Evolutionary conservation across 176 grass and related monocot genomes (phyloP), one percentile per base, ranked within the genome.

Genomic region (Musa schizocarpa): DNA sequence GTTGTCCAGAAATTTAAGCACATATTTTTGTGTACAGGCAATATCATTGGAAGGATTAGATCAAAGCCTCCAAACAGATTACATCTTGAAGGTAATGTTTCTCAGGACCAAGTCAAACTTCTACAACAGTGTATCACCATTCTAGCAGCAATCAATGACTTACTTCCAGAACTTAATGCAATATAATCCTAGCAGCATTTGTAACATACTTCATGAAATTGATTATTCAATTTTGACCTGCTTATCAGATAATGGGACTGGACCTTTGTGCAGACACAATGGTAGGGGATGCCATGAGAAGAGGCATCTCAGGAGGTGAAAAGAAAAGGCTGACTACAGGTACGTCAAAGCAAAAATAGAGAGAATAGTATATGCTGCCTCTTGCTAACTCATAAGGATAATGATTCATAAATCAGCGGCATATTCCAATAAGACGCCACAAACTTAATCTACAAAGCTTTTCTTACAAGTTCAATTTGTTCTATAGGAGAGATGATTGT

Each of bases 241-340:
- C 27, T 43, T 76, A 19, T 50, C 74, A 96, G 92, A 96, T 96
- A 80, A 89, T 92, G 86, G 92, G 88, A 76, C 74, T 96, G 71
- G 92, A 92, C 82, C 83, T 79, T 81, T 96, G 92, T 0, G 77
- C 92, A 52, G 77, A 96, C 77, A 85, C 77, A 81, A 77, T 69
- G 20, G 89, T 96, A 21, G 92, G 89, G 50, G 81, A 96, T 89
- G 79, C 84, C 24, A 89, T 96, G 92, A 92, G 84, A 85, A 89
- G 88, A 81, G 88, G 92, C 71, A 96, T 96, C 79, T 96, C 92
- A 77, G 86, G 89, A 0, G 89, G 86, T 81, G 86, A 96, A 71
- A 96, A 89, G 84, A 96, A 85, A 80, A 86, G 88, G 83, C 79
- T 96, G 71, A 91, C 86, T 7, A 89, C 92, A 91, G 88, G 88